Evolutionary conservation across 1,139 yeast species (phyloP).

Genomic region (Ogataea hybrid): DNA sequence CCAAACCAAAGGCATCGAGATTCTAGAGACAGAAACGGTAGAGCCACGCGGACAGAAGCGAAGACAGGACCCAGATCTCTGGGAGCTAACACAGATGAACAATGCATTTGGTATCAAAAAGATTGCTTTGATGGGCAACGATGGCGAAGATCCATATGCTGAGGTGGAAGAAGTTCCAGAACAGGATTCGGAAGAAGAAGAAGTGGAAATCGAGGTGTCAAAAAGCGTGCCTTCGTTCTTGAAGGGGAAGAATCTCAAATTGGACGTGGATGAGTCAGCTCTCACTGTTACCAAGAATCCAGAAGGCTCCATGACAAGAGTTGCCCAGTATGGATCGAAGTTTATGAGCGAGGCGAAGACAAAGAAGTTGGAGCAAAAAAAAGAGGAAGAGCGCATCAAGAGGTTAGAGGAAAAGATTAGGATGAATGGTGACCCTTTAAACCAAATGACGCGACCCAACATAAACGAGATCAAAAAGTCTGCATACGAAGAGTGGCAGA

Average conservation of each 20-base stretch:
- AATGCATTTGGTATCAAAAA: conserved; percentile 32
- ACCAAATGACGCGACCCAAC: conserved; percentile 29
- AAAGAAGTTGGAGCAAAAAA: conserved; percentile 48
- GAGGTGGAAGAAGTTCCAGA: conserved; percentile 31
- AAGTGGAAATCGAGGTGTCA: conserved; percentile 68
- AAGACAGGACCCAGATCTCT: conserved; percentile 80
- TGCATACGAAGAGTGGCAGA: conserved; percentile 46
- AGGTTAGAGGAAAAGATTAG: conserved; percentile 29
- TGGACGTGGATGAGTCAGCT: conserved; percentile 46
- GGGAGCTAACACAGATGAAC: conserved; percentile 74
- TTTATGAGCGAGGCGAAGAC: conserved; percentile 67
- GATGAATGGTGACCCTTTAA: conserved; percentile 44
- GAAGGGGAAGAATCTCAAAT: conserved; percentile 44
- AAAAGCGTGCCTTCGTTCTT: conserved; percentile 72
- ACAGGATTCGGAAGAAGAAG: conserved; percentile 36
- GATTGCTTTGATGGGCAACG: conserved; percentile 19
- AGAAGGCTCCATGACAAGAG: conserved; percentile 73
- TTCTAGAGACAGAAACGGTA: background rate
- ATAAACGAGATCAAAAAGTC: conserved; percentile 27
- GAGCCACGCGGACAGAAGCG: conserved; percentile 38
- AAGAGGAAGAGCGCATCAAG: conserved; percentile 43
- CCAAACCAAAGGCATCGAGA: conserved; percentile 59
- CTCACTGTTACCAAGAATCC: conserved; percentile 64
- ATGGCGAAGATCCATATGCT: conserved; percentile 43
- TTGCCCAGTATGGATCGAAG: conserved; percentile 75